Base-by-base conservation (phyloP, 2,329 filamentous ascomycete species). In the Venturia pyrina region DNA sequence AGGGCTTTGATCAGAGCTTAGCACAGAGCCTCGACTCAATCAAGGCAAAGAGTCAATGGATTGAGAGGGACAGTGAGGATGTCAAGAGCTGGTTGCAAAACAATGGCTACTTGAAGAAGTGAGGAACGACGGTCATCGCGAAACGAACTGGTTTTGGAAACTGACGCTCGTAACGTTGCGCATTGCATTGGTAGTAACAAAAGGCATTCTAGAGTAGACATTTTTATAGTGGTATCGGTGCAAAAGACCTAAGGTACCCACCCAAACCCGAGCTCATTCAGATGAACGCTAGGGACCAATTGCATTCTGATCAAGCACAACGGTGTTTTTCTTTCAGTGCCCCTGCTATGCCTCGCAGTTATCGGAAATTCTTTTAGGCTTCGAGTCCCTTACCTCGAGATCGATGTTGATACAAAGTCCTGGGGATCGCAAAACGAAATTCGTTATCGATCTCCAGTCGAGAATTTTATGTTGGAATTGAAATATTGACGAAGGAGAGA, bases 11-110 rank as follows among this genome's bases (percentile, higher is more conserved):
- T 73, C 88, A 93, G 75, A 87, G 90, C 62, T 81, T 98, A 66
- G 91, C 91, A n/a, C 93, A 98, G 81, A 93, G 89, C 75, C 83
- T 89, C 70, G 93, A 98, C 75, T 83, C 87, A 4, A 89, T 97
- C 72, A 85, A 85, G 68, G 92, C 92, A 65, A 98, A 96, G 85
- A 83, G 88, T 71, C 84, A 87, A 67, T 96, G 91, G 91, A 75
- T 96, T 66, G 79, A 86, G 75, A 85, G 91, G 67, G 93, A 96
- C 76, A 81, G 83, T 56, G 82, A 85, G 37, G 91, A 96, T 76
- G 89, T 96, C n/a, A 82, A 85, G 74, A 72, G 76, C 65, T 93
- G 89, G 88, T 78, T 91, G 69, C 85, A 85, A 76, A 80, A 83
- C 72, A 86, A 88, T 71, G 83, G 84, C 64, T 89, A 89, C 71